Conservation (phyloP, 331 rosid species). For the Ulmus americana region DNA sequence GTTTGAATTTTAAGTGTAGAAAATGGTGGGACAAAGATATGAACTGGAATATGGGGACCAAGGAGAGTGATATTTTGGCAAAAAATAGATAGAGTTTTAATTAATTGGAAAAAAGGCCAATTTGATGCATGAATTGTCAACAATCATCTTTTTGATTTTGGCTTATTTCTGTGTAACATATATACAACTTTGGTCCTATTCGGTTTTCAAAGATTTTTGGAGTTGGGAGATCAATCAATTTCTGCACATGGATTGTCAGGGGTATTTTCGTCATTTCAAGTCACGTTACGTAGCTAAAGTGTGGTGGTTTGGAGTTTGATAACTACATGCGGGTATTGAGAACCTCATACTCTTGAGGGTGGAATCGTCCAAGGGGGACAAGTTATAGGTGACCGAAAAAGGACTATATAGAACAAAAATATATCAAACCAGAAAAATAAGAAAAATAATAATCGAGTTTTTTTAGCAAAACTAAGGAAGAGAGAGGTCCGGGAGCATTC, state of each 20-base stretch:
- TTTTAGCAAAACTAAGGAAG: neutral
- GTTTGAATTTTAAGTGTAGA: neutral
- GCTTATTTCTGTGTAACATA: neutral
- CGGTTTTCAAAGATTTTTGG: neutral
- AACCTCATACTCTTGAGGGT: slow-evolving; percentile 25
- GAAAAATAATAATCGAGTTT: neutral
- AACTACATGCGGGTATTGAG: neutral
- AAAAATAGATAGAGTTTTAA: neutral
- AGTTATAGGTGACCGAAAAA: slow-evolving; percentile 19
- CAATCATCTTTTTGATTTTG: neutral
- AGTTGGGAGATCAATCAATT: neutral
- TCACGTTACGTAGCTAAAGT: neutral
- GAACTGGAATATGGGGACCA: slow-evolving; percentile 28
- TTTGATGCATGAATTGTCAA: slow-evolving; percentile 13
- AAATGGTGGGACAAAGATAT: slow-evolving; percentile 15
- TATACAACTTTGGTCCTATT: neutral
- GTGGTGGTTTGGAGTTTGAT: neutral
- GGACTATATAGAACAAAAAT: neutral
- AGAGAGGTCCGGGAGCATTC: neutral
- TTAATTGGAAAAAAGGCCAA: neutral
- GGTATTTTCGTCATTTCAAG: slow-evolving; percentile 29
- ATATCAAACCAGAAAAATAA: neutral
- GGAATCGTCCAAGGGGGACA: slow-evolving; percentile 24
- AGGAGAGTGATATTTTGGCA: slow-evolving; percentile 29
- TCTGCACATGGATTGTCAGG: slow-evolving; percentile 6